Evolutionary conservation across 2,329 filamentous ascomycete species (phyloP).

Genomic region (Alternaria consortialis): DNA sequence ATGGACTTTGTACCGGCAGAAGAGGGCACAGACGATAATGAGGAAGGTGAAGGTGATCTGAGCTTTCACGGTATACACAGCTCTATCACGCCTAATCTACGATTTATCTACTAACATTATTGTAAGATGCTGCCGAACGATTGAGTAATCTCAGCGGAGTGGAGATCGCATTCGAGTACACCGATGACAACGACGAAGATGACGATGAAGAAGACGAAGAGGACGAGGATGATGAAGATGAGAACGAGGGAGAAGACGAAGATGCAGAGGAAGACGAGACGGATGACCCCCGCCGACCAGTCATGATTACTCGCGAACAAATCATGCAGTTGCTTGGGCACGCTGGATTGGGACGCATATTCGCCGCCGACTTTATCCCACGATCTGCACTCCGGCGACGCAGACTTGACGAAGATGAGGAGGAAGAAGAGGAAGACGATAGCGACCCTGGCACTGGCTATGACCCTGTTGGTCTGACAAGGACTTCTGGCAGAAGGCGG

Average conservation of each 20-base stretch:
- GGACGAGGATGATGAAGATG: conserved; percentile 42
- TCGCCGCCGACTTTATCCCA: conserved; percentile 49
- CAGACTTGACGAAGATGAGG: conserved; percentile 43
- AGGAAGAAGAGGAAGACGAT: conserved; percentile 54
- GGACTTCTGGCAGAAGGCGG: conserved; percentile 48
- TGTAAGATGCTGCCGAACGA: conserved; percentile 53
- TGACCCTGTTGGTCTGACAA: conserved; percentile 43
- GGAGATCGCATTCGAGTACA: conserved; percentile 54
- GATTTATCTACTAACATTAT: conserved; percentile 7
- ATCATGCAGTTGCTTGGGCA: conserved; percentile 65
- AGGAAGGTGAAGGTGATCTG: conserved; percentile 49
- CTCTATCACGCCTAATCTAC: neutral
- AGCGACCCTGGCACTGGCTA: conserved; percentile 46
- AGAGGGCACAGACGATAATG: conserved; percentile 51
- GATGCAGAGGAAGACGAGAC: conserved; percentile 35
- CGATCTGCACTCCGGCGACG: conserved; percentile 25
- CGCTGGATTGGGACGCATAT: conserved; percentile 62
- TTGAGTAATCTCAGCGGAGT: conserved; percentile 54
- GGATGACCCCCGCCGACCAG: conserved; percentile 32
- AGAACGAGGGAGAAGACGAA: conserved; percentile 40
- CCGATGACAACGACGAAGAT: conserved; percentile 49
- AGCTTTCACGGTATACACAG: conserved; percentile 46
- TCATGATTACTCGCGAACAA: conserved; percentile 58
- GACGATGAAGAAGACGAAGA: conserved; percentile 25
- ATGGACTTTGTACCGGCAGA: conserved; percentile 60